Percentiles rank a stretch among this genome's conserved stretches.
Conservation (phyloP, 78 protist species). For the Cavenderia fasciculata region DNA sequence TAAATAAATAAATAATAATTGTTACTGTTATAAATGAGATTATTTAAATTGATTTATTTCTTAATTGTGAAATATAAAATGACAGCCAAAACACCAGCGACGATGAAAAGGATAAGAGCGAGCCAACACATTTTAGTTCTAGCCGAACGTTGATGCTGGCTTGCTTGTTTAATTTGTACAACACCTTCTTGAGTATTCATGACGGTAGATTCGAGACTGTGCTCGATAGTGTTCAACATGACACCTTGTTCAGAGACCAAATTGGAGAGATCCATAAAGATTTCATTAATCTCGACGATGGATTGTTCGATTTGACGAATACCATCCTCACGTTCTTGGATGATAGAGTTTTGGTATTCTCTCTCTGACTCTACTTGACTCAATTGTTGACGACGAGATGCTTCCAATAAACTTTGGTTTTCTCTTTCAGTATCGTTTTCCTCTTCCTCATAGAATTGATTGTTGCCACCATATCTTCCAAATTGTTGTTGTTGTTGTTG, state of each 20-base stretch:
- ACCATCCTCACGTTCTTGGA: constrained; percentile 86
- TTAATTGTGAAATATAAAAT: constrained; percentile 66
- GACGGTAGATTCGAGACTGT: constrained; percentile 49
- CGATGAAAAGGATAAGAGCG: constrained; percentile 67
- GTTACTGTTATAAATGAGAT: no score
- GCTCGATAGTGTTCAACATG: constrained; percentile 56
- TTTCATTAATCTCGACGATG: constrained; percentile 85
- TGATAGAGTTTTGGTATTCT: constrained; percentile 81
- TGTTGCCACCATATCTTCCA: not conserved
- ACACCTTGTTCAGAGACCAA: constrained; percentile 87
- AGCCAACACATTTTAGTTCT: constrained; percentile 81
- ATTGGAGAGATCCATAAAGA: constrained; percentile 85
- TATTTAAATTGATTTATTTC: constrained; percentile 48
- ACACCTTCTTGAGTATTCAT: constrained; percentile 63
- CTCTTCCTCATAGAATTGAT: constrained; percentile 23
- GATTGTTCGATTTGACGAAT: constrained; percentile 82
- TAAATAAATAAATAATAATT: no score
- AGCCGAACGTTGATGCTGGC: constrained; percentile 44
- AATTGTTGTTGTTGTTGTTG: constrained; percentile 14
- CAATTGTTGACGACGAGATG: constrained; percentile 67
- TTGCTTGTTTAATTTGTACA: constrained; percentile 43
- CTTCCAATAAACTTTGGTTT: constrained; percentile 59
- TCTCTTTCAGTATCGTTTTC: constrained; percentile 55
- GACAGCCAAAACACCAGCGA: constrained; percentile 76
- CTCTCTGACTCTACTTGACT: constrained; percentile 73